phyloP scores from a whole-genome alignment of 495 filamentous ascomycete genomes.

The Penicillium atrosanguineum region DNA sequence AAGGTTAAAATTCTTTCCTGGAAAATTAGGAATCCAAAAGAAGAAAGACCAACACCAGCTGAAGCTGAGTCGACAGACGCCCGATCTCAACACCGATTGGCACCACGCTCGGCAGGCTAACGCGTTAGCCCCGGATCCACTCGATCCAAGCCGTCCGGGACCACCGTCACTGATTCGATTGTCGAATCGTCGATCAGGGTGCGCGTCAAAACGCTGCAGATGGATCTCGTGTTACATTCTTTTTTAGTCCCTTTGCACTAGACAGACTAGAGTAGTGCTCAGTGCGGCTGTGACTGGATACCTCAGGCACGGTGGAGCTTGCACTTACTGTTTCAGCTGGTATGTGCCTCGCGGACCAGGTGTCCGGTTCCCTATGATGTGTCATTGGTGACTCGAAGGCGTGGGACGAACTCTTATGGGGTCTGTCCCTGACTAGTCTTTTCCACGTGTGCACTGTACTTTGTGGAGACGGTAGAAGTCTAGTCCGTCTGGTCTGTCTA shows the following conservation, averaged over 20 bases:
- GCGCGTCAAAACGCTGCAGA: constrained; percentile 9
- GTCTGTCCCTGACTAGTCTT: neutral
- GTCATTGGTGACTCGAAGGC: neutral
- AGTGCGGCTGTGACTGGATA: neutral
- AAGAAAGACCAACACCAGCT: constrained; percentile 21
- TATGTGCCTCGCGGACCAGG: constrained; percentile 25
- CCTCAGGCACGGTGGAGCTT: constrained; percentile 7
- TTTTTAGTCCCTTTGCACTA: too few relatives aligned
- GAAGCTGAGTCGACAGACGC: constrained; percentile 20
- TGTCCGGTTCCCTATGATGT: constrained; percentile 15
- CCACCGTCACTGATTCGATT: neutral
- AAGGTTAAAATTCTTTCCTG: constrained; percentile 10
- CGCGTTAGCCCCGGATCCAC: constrained; percentile 20
- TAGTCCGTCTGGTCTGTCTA: too few relatives aligned
- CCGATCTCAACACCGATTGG: constrained; percentile 21
- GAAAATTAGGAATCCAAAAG: neutral
- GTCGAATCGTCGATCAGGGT: neutral
- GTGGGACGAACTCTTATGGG: neutral
- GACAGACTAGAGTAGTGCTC: too few relatives aligned
- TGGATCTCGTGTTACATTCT: neutral
- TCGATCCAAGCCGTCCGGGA: constrained; percentile 2
- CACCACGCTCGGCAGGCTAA: constrained; percentile 16
- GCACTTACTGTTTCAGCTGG: constrained; percentile 21
- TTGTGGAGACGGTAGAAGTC: too few relatives aligned
- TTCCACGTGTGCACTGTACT: too few relatives aligned